Evolutionary conservation across 139 green algal genomes (phyloP).

Genomic region (Eudorina sp.): DNA sequence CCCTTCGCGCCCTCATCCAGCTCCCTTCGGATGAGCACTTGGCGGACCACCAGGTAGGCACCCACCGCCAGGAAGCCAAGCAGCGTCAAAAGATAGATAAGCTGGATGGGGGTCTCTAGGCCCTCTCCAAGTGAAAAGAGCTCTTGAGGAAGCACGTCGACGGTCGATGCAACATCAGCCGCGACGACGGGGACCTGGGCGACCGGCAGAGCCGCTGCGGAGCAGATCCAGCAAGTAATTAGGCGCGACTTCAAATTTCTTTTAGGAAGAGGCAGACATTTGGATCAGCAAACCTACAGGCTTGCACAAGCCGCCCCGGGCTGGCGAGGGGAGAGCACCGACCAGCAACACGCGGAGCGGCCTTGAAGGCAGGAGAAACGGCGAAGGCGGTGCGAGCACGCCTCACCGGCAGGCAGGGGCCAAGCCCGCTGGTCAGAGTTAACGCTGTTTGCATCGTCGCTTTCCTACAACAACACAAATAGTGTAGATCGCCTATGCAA

Average conservation of each 20-base stretch:
- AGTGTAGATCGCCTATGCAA: too few species aligned
- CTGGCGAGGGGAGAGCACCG: not conserved
- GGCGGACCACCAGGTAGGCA: conserved; percentile 94
- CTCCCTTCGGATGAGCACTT: conserved; percentile 94
- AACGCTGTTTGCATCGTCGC: conserved; percentile 1
- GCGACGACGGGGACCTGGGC: not conserved
- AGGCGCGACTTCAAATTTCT: not conserved
- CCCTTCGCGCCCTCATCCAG: conserved; percentile 96
- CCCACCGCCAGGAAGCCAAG: conserved; percentile 90
- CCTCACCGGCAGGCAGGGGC: not conserved
- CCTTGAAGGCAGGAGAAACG: not conserved
- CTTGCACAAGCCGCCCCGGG: not conserved
- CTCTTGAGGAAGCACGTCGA: conserved; percentile 23
- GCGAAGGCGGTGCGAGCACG: not conserved
- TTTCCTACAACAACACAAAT: conserved; percentile 18
- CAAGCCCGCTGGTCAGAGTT: not conserved
- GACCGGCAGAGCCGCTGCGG: not conserved
- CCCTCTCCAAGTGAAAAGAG: conserved; percentile 75
- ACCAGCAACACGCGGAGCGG: not conserved
- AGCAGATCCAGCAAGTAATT: not conserved
- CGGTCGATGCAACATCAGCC: not conserved
- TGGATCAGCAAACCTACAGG: not conserved
- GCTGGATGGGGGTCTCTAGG: conserved; percentile 91
- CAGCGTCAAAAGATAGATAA: conserved; percentile 91
- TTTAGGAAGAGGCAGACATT: not conserved